A percentile compares a stretch with the other conserved stretches of the same genome.
Evolutionary conservation across 2,329 filamentous ascomycete genomes (phyloP).

Genomic region (Hymenotorrendiella dingleyae): DNA sequence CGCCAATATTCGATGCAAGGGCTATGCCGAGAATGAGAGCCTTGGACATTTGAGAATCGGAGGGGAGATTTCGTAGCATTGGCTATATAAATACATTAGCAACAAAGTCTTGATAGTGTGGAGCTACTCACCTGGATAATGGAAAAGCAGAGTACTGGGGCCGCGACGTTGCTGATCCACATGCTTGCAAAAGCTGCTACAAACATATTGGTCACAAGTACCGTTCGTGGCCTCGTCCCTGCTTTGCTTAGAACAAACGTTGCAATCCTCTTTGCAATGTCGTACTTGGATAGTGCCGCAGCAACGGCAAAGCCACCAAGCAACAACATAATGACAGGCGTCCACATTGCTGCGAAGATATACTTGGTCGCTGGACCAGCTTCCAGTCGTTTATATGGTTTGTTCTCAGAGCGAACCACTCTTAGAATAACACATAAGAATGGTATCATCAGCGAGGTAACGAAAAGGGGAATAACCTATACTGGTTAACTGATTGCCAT

Average conservation of each 20-base stretch:
- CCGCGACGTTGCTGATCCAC: conserved; percentile 98
- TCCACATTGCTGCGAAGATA: conserved; percentile 97
- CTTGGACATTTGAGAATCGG: conserved; percentile 89
- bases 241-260: conserved; percentile 96
- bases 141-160: conserved; percentile 92
- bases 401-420: conserved; percentile 73
- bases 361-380: conserved; percentile 75
- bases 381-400: conserved; percentile 64
- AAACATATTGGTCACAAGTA: conserved; percentile 97
- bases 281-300: conserved; percentile 91
- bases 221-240: conserved; percentile 80
- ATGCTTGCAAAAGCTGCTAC: conserved; percentile 96
- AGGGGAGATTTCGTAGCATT: conserved; percentile 85
- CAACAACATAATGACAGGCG: conserved; percentile 95
- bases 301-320: conserved; percentile 95
- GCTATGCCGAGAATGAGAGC: conserved; percentile 93
- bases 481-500: conserved; percentile 13
- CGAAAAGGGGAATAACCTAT: conserved; percentile 90
- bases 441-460: conserved; percentile 88
- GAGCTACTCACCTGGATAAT: conserved; percentile 72
- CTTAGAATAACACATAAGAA: conserved; percentile 84
- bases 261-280: conserved; percentile 94
- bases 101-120: neutral
- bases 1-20: conserved; percentile 89
- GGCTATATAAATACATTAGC: conserved; percentile 47